Evolutionary conservation across 345 rosid species (phyloP).

Genomic region (Bretschneidera sinensis): DNA sequence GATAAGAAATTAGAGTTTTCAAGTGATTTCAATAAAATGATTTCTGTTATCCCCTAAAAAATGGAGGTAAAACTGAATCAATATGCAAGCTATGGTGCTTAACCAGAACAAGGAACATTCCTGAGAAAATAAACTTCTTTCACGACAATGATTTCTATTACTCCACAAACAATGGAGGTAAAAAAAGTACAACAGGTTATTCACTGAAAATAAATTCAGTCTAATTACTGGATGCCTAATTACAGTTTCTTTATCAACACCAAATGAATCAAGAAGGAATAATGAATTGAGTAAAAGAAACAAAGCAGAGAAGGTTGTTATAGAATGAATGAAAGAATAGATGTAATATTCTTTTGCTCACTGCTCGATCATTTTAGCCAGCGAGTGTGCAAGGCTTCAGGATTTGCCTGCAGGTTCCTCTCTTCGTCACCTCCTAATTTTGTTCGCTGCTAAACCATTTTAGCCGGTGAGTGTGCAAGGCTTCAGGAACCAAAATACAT

Average conservation of each 20-base stretch:
- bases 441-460: too few relatives aligned
- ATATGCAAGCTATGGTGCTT: too few relatives aligned
- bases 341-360: neutral
- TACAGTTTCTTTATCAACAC: constrained; percentile 18
- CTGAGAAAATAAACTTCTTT: too few relatives aligned
- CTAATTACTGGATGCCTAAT: constrained; percentile 14
- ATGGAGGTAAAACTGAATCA: too few relatives aligned
- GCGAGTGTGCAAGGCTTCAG: too few relatives aligned
- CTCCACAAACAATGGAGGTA: constrained; percentile 1
- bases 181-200: constrained; percentile 5
- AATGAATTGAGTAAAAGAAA: constrained; percentile 10
- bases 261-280: constrained; percentile 20
- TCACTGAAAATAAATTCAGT: constrained; percentile 15
- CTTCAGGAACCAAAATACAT: constrained; percentile 90
- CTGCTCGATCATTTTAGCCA: too few relatives aligned
- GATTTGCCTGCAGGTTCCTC: too few relatives aligned
- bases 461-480: constrained; percentile 72
- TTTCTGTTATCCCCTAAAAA: too few relatives aligned
- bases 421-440: too few relatives aligned
- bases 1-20: too few relatives aligned
- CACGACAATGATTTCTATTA: neutral
- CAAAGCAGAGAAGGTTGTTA: neutral
- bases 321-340: constrained; percentile 25
- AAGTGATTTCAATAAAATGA: too few relatives aligned
- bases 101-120: too few relatives aligned